These are phyloP conservation scores for Fagus crenata DNA, from an alignment of 306 rosid genomes.

Conservation along the genomic window DNA sequence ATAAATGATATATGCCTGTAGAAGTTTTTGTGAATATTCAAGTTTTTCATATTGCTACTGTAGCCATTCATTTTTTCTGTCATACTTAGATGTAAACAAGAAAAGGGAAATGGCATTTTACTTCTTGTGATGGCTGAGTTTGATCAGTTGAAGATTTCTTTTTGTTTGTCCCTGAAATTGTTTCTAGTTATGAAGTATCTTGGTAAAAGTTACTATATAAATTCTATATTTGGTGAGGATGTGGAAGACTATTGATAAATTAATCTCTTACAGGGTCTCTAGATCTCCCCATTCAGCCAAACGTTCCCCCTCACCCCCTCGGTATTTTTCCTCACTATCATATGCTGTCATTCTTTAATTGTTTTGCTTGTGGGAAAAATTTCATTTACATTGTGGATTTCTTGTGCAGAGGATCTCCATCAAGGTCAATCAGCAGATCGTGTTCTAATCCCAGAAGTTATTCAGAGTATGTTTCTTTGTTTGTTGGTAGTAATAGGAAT, in stretches of 20 bases:
- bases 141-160: constrained; percentile 13
- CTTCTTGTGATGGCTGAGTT: constrained; percentile 4
- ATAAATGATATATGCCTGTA: not conserved
- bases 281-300: constrained; percentile 56
- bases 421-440: constrained; percentile 61
- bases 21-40: not conserved
- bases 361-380: not conserved
- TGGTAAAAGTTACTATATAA: not conserved
- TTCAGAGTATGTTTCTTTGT: constrained; percentile 48
- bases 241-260: constrained; percentile 22
- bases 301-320: constrained; percentile 41
- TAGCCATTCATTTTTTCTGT: not conserved
- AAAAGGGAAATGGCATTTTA: constrained; percentile 3
- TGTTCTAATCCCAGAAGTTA: constrained; percentile 56
- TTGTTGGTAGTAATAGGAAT: not conserved
- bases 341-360: constrained; percentile 5
- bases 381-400: constrained; percentile 4
- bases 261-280: constrained; percentile 40
- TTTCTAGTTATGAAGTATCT: not conserved
- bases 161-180: not conserved
- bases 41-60: too few relatives aligned
- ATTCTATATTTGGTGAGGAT: constrained; percentile 20
- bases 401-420: constrained; percentile 48
- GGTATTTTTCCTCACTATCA: constrained; percentile 36
- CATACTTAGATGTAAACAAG: not conserved